Base-by-base conservation (phyloP, 2,329 filamentous ascomycete genomes). In the Corinectria fuckeliana region DNA sequence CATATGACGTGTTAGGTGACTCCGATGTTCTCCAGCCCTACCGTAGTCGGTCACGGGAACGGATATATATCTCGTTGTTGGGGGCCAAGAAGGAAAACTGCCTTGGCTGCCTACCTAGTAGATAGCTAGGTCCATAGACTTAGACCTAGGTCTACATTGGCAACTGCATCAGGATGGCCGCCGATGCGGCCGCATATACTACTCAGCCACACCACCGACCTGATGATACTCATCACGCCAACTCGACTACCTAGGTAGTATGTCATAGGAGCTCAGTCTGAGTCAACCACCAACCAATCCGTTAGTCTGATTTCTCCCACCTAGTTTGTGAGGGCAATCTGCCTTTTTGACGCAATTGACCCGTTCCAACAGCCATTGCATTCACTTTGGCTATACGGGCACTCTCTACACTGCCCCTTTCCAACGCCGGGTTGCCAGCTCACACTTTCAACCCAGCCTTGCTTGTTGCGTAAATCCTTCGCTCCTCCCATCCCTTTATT, bases 121-220 rank as follows among this genome's bases (percentile, higher is more conserved):
- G n/a, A n/a, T n/a, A 3, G 32, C n/a, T 36, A 18, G 6, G 14
- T 34, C 32, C 32, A n/a, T 34, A n/a, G n/a, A n/a, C n/a, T n/a
- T n/a, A n/a, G n/a, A n/a, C n/a, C n/a, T n/a, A n/a, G n/a, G n/a
- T n/a, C n/a, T n/a, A n/a, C n/a, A n/a, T n/a, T n/a, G n/a, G n/a
- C n/a, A n/a, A n/a, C n/a, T n/a, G n/a, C n/a, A n/a, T 10, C 6
- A 18, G n/a, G 5, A 36, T 45, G 51, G 57, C 30, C 51, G 28
- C 51, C 16, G 18, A 50, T 26, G 30, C 14, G 53, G 49, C 49
- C 49, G 53, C 50, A 58, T 23, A n/a, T n/a, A n/a, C n/a, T n/a
- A n/a, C n/a, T n/a, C n/a, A 54, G 56, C 56, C 56, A 58, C 56
- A 11, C 14, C 39, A 42, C 50, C 50, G 54, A 50, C 56, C n/a